Evolutionary conservation across 768 basidiomycete genomes (phyloP).

Genomic region (Rhizopogon vulgaris): DNA sequence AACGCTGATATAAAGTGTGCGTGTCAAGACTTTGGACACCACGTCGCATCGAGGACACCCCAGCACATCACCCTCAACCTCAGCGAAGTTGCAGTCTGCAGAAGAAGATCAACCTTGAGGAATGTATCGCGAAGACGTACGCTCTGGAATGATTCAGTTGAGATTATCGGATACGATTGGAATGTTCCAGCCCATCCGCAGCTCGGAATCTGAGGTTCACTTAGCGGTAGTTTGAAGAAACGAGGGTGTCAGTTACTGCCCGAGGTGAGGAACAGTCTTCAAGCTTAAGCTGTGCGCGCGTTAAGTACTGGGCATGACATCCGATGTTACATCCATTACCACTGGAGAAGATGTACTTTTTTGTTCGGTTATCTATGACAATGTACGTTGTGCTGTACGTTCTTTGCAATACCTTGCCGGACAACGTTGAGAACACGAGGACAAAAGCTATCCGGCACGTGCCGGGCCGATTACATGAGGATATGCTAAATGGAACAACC

Average conservation of each 20-base stretch:
- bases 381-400: neutral
- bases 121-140: neutral
- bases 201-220: neutral
- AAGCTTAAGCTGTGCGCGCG: too few species aligned
- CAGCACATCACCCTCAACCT: neutral
- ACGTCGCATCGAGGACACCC: neutral
- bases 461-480: slow-evolving; percentile 12
- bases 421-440: slow-evolving; percentile 25
- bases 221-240: neutral
- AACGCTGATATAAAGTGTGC: neutral
- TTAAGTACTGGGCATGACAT: neutral
- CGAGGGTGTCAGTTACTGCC: neutral
- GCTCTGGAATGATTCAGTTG: neutral
- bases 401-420: too few species aligned
- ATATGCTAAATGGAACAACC: slow-evolving; percentile 3
- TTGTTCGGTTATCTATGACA: neutral
- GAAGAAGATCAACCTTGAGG: neutral
- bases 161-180: neutral
- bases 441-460: neutral
- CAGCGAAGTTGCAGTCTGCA: neutral
- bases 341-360: neutral
- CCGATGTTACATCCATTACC: neutral
- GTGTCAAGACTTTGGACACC: neutral
- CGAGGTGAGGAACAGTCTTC: neutral
- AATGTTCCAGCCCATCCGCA: neutral